Evolutionary conservation across 23 red algal genomes (phyloP), one percentile per base, ranked within the genome.

Genomic region (Gracilariopsis chorda): DNA sequence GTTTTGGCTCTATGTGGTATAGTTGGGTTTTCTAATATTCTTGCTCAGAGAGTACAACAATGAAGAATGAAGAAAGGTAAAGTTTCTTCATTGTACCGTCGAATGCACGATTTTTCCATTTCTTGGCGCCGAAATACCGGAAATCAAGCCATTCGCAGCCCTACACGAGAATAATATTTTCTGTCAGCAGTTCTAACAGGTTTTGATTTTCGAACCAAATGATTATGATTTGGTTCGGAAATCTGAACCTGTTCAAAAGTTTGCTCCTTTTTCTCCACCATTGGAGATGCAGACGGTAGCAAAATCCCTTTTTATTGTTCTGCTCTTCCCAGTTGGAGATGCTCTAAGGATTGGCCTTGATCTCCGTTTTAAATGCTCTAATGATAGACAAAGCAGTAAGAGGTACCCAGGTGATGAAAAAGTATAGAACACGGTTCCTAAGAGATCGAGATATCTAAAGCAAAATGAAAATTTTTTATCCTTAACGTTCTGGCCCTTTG

Each of bases 221-320:
- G 6, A 29, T 17, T 24, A 21, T 4, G 70, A 24, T 77, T 47
- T 47, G 70, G 20, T 3, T 24, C 2, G 2, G 5, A 47, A 47
- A 77, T 77, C 32, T 24, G 46, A 47, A 77, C 46, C 70, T 49
- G 46, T 77, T 77, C 60, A 65, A 65, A 65, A 33, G 12, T 65
- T 65, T 65, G 60, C 60, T 65, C 60, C 60, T 33, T 10, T 21
- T 65, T 34, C 37, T 14, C 2, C 7, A 25, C 60, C 60, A 23
- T 2, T 34, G 60, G 60, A 65, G 60, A 65, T 65, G 60, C 7
- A 9, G 2, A 32, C 2, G 3, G 9, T 2, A 77, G 40, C 46
- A 51, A 77, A 77, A 47, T 27, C 40, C 2, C 30, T 47, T 6
- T 46, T 77, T 77, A 51, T 4, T 77, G 10, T 49, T 77, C 46